A percentile compares a stretch with the other conserved stretches of the same genome.
Evolutionary conservation across 768 basidiomycete species (phyloP).

Genomic region (Suillus hirtellus): DNA sequence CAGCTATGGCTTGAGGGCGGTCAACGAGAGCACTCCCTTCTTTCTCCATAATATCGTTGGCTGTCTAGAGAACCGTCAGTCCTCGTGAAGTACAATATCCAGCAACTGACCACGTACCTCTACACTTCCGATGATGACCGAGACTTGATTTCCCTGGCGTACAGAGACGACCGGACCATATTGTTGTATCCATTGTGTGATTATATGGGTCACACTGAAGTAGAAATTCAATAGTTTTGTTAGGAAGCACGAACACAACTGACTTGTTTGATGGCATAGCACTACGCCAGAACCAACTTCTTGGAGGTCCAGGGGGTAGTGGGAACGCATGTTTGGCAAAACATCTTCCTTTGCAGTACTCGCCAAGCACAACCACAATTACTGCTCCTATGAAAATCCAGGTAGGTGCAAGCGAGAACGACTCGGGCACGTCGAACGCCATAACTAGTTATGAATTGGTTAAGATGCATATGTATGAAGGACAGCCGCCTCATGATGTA

Average conservation of each 20-base stretch:
- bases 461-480: too few relatives aligned
- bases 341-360: background rate
- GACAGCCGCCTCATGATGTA: too few relatives aligned
- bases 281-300: conserved; percentile 19
- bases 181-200: conserved; percentile 38
- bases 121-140: conserved; percentile 27
- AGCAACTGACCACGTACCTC: conserved; percentile 18
- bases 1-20: conserved; percentile 49
- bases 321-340: conserved; percentile 10
- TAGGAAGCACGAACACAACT: background rate
- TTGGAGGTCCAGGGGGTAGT: conserved; percentile 22
- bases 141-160: conserved; percentile 24
- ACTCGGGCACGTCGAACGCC: too few relatives aligned
- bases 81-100: conserved; percentile 16
- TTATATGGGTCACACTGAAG: conserved; percentile 20
- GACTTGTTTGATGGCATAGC: conserved; percentile 12
- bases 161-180: conserved; percentile 30
- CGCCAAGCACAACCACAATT: conserved; percentile 2
- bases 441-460: too few relatives aligned
- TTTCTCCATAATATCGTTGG: conserved; percentile 58
- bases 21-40: conserved; percentile 51
- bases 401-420: background rate
- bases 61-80: conserved; percentile 34
- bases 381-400: background rate
- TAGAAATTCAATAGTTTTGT: background rate